Evolutionary conservation across 106 monocot genomes (phyloP).

Genomic region (Narthecium ossifragum): DNA sequence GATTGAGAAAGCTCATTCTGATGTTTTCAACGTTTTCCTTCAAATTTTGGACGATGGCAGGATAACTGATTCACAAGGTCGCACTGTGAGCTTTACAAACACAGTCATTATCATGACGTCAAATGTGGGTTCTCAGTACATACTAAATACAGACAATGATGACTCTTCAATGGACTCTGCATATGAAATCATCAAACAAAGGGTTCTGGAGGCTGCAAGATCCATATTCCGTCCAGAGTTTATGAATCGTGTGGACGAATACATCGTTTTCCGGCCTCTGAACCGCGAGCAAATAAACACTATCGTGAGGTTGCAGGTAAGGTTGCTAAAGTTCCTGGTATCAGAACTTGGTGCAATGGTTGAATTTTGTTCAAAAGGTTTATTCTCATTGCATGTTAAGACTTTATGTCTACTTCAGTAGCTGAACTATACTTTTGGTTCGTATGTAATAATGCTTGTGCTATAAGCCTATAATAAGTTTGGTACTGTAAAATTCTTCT

Average conservation of each 20-base stretch:
- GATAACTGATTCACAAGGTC: constrained; percentile 93
- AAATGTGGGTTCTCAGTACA: constrained; percentile 97
- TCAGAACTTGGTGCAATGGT: neutral
- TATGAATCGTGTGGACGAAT: constrained; percentile 98
- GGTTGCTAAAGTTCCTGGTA: neutral
- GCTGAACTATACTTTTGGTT: no score
- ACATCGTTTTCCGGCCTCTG: constrained; percentile 94
- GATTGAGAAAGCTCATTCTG: constrained; percentile 98
- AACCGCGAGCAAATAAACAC: constrained; percentile 82
- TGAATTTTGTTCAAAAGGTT: neutral
- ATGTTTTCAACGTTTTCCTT: constrained; percentile 97
- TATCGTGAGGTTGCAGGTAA: constrained; percentile 92
- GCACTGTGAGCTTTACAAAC: constrained; percentile 90
- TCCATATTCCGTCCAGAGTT: constrained; percentile 93
- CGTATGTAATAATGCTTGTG: no score
- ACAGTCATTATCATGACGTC: constrained; percentile 99
- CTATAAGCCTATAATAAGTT: no score
- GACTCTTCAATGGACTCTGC: constrained; percentile 24
- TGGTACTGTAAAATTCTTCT: no score
- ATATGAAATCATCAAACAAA: constrained; percentile 77
- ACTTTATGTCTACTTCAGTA: no score
- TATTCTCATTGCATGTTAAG: no score
- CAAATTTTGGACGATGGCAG: constrained; percentile 97
- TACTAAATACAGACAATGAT: constrained; percentile 68
- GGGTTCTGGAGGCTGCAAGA: constrained; percentile 92